phyloP scores from a whole-genome alignment of 225 moss, liverwort and hornwort genomes.

The Antitrichia curtipendula region DNA sequence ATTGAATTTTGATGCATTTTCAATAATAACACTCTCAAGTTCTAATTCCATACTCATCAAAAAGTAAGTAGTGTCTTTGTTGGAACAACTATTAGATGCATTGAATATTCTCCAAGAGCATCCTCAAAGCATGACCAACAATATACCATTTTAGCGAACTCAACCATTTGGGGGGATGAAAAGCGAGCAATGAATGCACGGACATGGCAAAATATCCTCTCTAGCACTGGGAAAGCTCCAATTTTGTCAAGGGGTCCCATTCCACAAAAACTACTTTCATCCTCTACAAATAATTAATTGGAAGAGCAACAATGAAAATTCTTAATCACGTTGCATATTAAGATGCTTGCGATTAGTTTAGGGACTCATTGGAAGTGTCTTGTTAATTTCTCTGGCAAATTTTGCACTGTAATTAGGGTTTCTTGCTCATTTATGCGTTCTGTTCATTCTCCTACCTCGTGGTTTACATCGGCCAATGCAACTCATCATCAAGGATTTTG shows the following conservation, averaged over 20 bases:
- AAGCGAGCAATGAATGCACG: background rate
- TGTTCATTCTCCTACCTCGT: fast-evolving
- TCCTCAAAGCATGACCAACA: background rate
- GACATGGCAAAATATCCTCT: fast-evolving
- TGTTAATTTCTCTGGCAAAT: fast-evolving
- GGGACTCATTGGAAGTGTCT: no score
- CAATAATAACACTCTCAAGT: background rate
- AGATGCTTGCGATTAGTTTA: background rate
- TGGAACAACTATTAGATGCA: background rate
- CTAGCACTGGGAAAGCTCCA: fast-evolving
- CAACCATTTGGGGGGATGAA: fast-evolving
- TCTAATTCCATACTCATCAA: background rate
- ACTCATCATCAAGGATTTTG: fast-evolving
- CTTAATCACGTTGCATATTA: no score
- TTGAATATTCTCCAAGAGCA: background rate
- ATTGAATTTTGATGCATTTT: background rate
- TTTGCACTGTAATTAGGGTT: fast-evolving
- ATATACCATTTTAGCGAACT: no score
- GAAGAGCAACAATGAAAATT: background rate
- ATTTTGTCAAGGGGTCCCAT: fast-evolving
- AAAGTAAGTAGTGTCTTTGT: background rate
- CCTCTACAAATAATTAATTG: background rate
- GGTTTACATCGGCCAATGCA: fast-evolving
- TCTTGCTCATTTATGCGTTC: background rate
- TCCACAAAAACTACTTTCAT: fast-evolving